Base-by-base conservation (phyloP, 1,284 basidiomycete species). In the Psilocybe mexicana region DNA sequence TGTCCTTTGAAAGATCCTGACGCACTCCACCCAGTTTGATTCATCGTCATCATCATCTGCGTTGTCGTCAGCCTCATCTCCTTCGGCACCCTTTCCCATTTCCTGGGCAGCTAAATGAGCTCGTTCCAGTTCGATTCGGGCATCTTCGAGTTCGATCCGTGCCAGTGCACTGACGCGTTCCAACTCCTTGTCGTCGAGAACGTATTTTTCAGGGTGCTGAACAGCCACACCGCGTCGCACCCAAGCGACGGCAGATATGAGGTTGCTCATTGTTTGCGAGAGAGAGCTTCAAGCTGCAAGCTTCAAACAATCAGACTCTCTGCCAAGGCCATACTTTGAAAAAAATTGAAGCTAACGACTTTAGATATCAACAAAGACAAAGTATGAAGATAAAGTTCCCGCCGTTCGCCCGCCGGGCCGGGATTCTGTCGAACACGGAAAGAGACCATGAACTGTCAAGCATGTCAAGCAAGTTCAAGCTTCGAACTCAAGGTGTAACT, bases 81-180 rank as follows among this genome's bases (percentile, higher is more conserved):
- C 82, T 62, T 83, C 84, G 0, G 72, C 79, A 12, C 80, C 82
- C 64, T 79, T 80, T 1, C 80, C 86, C 90, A 92, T 91, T 55
- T 79, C 77, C 62, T 85, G 80, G 35, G 92, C 92, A 54, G 89
- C 92, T 61, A 86, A 79, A 70, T 88, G 90, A 47, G 93, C 89
- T 45, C 88, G 81, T 74, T 94, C 90, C 10, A 98, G 80, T 69
- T 96, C 94, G 55, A 85, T 80, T 58, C 89, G 84, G 12, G 93
- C 93, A 79, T 94, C 93, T 64, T 94, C 91, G 48, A 96, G 84
- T 69, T 95, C 90, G 55, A 94, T 91, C 50, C 90, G 83, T 25
- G 95, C 94, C 47, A 99, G 83, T 50, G 88, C 83, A 65, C 93
- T 94, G 49, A 99, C 93, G 43, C 97, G 87, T 69, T 92, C 87